Base-by-base conservation (phyloP, 176 grass and related monocot species). In the Carex kokanica region DNA sequence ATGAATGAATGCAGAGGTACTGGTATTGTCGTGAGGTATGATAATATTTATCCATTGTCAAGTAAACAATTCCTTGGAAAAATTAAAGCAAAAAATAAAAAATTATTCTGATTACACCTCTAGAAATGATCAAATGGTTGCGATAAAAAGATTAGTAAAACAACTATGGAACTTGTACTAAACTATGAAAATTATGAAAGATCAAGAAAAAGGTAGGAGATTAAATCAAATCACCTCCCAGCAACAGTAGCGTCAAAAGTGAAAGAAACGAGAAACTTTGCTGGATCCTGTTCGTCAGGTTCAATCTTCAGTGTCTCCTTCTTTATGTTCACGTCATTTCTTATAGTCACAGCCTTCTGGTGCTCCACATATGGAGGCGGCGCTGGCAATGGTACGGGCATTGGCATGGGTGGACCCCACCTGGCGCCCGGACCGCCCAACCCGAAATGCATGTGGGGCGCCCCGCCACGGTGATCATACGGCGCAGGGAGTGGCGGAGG, bases 301-400 rank as follows among this genome's bases (percentile, higher is more conserved):
- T 98, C 92, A n/a, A 98, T 80, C 86, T 86, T 90, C 17, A 98
- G 88, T n/a, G 89, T 98, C 64, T 95, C 95, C 92, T 98, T 98
- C 85, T 93, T 98, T 83, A 98, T 91, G 81, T 95, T 98, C 63
- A 98, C 75, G 57, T 98, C 95, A 64, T 98, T 98, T 73, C 92
- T 88, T 67, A 98, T 95, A 49, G 95, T 98, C 31, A 95, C 86
- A 0, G 92, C 95, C 89, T 93, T 94, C 86, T 98, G 95, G 85
- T 98, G 92, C 92, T 98, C 92, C 21, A 98, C 91, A 64, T 90
- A 98, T 1, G 92, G 90, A 78, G 86, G 81, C 34, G 92, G 88
- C 81, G 85, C 88, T 0, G 83, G 83, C 70, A 85, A 84, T 43
- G 85, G 90, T 69, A 81, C 69, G 65, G 87, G 68, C 61, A 16